These are phyloP conservation scores for Termitomyces sp. DNA, from an alignment of 768 basidiomycete genomes.

Conservation along the genomic window DNA sequence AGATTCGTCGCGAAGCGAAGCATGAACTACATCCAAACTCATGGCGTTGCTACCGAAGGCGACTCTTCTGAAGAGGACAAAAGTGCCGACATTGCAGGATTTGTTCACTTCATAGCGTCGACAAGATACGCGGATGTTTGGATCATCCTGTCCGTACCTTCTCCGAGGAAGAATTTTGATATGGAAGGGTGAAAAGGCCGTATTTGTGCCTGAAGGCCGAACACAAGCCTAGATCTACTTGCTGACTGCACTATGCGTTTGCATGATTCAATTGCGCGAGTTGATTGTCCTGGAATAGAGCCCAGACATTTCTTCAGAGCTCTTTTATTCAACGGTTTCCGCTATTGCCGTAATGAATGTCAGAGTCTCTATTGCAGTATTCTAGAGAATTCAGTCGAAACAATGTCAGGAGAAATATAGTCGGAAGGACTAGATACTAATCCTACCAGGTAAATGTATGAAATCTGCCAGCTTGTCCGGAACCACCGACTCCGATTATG, in stretches of 20 bases:
- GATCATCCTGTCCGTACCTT: slow-evolving; percentile 7
- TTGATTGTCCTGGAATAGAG: background rate
- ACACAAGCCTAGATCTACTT: background rate
- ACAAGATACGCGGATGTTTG: slow-evolving; percentile 26
- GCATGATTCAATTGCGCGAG: background rate
- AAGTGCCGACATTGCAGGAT: background rate
- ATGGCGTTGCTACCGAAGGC: slow-evolving; percentile 3
- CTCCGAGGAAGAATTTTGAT: slow-evolving; percentile 13
- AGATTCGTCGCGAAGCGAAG: slow-evolving; percentile 13
- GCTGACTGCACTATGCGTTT: background rate
- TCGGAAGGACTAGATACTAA: background rate
- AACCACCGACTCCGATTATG: slow-evolving; percentile 5
- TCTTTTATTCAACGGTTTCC: background rate
- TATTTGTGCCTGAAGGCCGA: background rate
- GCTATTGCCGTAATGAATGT: background rate
- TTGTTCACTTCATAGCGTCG: background rate
- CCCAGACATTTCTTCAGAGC: background rate
- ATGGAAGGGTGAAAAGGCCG: background rate
- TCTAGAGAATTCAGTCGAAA: background rate
- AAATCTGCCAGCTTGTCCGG: slow-evolving; percentile 13
- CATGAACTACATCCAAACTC: slow-evolving; percentile 2
- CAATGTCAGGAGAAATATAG: background rate
- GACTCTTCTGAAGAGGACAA: slow-evolving; percentile 3
- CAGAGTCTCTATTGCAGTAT: slow-evolving; percentile 1
- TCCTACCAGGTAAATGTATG: background rate